Conservation (phyloP, 2,329 filamentous ascomycete genomes). For the Falciphora oryzae region DNA sequence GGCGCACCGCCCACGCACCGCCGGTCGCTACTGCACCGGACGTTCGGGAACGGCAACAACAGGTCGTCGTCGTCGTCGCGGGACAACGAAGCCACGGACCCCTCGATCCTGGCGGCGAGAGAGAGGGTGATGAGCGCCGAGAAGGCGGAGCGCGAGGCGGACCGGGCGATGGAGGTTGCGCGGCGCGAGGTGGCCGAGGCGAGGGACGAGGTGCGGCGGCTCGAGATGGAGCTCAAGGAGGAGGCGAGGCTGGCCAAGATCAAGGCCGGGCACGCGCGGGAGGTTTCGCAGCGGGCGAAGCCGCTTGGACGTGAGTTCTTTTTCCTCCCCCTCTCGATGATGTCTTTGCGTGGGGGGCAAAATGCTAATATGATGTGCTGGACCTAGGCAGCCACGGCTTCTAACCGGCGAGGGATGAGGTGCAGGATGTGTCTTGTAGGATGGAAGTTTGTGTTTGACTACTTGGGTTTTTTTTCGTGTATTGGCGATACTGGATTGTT, state of each 20-base stretch:
- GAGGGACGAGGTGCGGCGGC: constrained; percentile 53
- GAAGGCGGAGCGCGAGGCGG: constrained; percentile 57
- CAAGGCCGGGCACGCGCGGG: constrained; percentile 60
- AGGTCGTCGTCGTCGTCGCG: constrained; percentile 13
- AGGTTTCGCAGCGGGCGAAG: constrained; percentile 63
- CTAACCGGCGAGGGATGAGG: background rate
- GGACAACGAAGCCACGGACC: constrained; percentile 42
- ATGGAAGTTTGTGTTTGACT: background rate
- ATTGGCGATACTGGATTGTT: background rate
- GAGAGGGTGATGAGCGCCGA: constrained; percentile 59
- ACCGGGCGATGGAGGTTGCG: constrained; percentile 55
- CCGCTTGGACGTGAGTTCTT: constrained; percentile 55
- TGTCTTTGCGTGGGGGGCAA: background rate
- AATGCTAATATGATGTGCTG: background rate
- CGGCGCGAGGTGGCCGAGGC: constrained; percentile 53
- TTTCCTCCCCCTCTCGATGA: background rate
- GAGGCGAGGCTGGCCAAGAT: constrained; percentile 60
- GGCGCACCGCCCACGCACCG: constrained; percentile 1
- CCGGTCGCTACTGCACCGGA: constrained; percentile 36
- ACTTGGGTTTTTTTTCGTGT: background rate
- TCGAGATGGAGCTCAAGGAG: constrained; percentile 61
- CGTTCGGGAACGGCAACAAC: constrained; percentile 33
- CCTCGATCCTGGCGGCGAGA: constrained; percentile 54
- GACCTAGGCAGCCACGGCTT: background rate
- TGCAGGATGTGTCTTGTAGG: background rate